These are phyloP conservation scores for Panus rudis DNA, from an alignment of 768 basidiomycete species.

Conservation along the genomic window DNA sequence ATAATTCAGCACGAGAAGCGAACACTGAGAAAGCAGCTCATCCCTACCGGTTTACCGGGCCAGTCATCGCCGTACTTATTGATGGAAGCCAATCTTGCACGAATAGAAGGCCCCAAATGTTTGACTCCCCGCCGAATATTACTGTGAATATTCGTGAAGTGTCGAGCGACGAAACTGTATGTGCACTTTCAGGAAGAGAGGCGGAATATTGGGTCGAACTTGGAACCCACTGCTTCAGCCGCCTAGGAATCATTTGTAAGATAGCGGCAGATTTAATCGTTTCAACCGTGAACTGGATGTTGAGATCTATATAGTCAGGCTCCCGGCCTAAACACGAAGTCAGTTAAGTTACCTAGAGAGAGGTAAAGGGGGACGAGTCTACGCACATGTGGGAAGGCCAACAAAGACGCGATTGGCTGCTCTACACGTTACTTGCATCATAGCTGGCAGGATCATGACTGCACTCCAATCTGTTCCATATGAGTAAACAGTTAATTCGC, in stretches of 20 bases:
- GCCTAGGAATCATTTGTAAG: slow-evolving; percentile 32
- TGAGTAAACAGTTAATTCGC: background rate
- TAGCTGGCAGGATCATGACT: slow-evolving; percentile 19
- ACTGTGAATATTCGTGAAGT: slow-evolving; percentile 9
- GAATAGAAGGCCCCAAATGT: slow-evolving; percentile 28
- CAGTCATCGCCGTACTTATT: slow-evolving; percentile 15
- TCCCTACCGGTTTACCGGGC: slow-evolving; percentile 7
- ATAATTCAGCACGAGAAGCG: background rate
- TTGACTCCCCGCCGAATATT: slow-evolving; percentile 12
- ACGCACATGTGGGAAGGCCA: slow-evolving; percentile 38
- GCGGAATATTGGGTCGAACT: background rate
- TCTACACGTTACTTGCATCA: slow-evolving; percentile 30
- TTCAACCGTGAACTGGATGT: slow-evolving; percentile 29
- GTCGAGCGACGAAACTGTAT: slow-evolving; percentile 17
- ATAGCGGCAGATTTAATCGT: slow-evolving; percentile 24
- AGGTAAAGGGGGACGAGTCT: background rate
- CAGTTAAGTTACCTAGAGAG: background rate
- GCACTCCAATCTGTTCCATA: slow-evolving; percentile 29
- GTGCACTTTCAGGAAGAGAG: slow-evolving; percentile 35
- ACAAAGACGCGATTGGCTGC: slow-evolving; percentile 39
- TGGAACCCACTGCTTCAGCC: slow-evolving; percentile 35
- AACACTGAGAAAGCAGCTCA: background rate
- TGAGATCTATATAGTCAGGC: slow-evolving; percentile 32
- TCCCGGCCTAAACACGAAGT: slow-evolving; percentile 37
- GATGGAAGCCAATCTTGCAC: slow-evolving; percentile 26